Evolutionary conservation across 768 basidiomycete species (phyloP).

Genomic region (Lentinula raphanica): DNA sequence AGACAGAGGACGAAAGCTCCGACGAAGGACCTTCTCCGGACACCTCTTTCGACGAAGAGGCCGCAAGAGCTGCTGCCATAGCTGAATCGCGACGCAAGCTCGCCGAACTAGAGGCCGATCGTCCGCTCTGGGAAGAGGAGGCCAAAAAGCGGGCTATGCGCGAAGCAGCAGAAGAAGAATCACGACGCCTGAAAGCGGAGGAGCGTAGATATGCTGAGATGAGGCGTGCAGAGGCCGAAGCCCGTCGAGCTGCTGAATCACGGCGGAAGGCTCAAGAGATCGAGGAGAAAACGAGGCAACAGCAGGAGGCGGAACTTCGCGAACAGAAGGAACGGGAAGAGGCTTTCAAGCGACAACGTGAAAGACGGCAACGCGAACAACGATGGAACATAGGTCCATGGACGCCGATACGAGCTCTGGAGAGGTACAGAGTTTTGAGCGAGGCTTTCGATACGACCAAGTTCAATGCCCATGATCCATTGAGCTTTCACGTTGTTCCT

Average conservation of each 20-base stretch:
- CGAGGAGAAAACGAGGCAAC: constrained; percentile 7
- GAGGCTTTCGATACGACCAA: constrained; percentile 60
- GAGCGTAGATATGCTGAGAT: constrained; percentile 17
- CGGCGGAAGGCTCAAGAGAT: constrained; percentile 25
- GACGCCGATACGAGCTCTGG: constrained; percentile 62
- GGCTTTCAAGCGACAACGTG: constrained; percentile 32
- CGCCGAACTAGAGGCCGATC: constrained; percentile 60
- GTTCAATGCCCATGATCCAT: constrained; percentile 45
- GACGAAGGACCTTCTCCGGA: constrained; percentile 15
- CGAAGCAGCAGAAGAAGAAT: constrained; percentile 40
- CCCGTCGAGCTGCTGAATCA: constrained; percentile 19
- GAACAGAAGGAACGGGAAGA: constrained; percentile 25
- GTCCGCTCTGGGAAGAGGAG: constrained; percentile 55
- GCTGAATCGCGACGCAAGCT: constrained; percentile 64
- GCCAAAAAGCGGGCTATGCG: constrained; percentile 39
- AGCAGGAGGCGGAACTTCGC: constrained; percentile 8
- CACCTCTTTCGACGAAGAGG: constrained; percentile 28
- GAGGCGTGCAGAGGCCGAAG: constrained; percentile 19
- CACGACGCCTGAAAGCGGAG: constrained; percentile 24
- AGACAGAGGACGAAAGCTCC: constrained; percentile 13
- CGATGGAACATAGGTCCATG: constrained; percentile 60
- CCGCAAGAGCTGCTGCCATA: constrained; percentile 36
- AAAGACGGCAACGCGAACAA: constrained; percentile 41
- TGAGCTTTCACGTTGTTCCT: constrained; percentile 61
- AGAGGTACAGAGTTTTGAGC: constrained; percentile 56